phyloP scores from a whole-genome alignment of 2,329 filamentous ascomycete species.

The Aspergillus sojae region DNA sequence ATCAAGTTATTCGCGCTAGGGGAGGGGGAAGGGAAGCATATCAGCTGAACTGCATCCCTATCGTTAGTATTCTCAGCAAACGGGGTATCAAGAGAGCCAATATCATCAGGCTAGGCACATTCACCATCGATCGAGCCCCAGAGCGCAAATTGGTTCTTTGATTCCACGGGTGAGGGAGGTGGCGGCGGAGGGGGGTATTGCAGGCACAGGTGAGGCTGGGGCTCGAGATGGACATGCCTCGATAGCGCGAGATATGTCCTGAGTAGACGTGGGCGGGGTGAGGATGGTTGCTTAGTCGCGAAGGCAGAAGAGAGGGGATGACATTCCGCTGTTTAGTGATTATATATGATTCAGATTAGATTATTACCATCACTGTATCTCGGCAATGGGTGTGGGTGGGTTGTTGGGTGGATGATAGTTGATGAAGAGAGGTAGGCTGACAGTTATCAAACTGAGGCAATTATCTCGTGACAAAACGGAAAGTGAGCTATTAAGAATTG shows the following conservation, averaged over 20 bases:
- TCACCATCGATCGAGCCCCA: constrained; percentile 10
- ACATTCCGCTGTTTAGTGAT: constrained; percentile 19
- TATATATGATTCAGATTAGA: not conserved
- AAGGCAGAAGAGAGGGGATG: constrained; percentile 21
- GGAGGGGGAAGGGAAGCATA: not conserved
- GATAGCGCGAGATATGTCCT: constrained; percentile 44
- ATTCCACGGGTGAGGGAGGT: constrained; percentile 34
- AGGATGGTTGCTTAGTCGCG: constrained; percentile 22
- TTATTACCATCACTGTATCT: not conserved
- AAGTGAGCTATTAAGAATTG: too few species aligned
- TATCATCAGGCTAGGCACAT: not conserved
- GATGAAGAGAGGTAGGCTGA: too few species aligned
- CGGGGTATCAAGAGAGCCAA: not conserved
- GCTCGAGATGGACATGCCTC: constrained; percentile 33
- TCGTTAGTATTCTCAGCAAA: not conserved
- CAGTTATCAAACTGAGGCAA: too few species aligned
- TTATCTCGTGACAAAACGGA: too few species aligned
- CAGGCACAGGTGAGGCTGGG: constrained; percentile 26
- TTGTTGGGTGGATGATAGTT: not conserved
- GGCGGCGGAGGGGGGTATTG: constrained; percentile 32
- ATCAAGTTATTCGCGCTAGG: not conserved
- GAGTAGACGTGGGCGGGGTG: constrained; percentile 32
- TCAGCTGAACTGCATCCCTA: not conserved
- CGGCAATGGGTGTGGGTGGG: not conserved
- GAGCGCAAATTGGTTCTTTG: constrained; percentile 3